Conservation (phyloP, 495 filamentous ascomycete genomes). For the Penicillium samsonianum region DNA sequence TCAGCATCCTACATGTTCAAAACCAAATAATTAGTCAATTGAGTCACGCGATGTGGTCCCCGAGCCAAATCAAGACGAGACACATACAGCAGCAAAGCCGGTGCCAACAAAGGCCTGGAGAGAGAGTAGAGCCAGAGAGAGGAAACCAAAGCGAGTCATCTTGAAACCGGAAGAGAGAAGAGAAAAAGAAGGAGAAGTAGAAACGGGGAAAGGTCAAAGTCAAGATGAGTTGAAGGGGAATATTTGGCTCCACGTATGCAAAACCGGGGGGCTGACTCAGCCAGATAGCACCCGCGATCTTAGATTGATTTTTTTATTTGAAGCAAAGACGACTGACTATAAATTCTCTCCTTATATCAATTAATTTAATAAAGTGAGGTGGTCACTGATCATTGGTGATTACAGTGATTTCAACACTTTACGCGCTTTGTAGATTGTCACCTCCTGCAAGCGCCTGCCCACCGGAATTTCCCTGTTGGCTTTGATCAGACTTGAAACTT, state of each 20-base stretch:
- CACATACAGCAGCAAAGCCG: constrained; percentile 62
- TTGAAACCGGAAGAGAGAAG: constrained; percentile 34
- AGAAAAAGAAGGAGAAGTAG: constrained; percentile 20
- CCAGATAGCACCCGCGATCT: constrained; percentile 12
- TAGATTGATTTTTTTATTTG: constrained; percentile 16
- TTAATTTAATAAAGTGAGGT: constrained; percentile 10
- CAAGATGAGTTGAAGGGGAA: constrained; percentile 13
- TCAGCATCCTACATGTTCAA: constrained; percentile 42
- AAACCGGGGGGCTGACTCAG: constrained; percentile 13
- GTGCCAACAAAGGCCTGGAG: constrained; percentile 66
- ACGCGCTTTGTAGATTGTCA: constrained; percentile 11
- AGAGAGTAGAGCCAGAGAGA: constrained; percentile 68
- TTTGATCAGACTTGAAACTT: constrained; percentile 11
- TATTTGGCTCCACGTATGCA: constrained; percentile 26
- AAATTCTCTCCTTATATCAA: constrained; percentile 4
- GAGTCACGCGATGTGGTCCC: constrained; percentile 9
- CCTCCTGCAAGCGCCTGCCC: constrained; percentile 13
- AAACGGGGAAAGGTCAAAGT: constrained; percentile 9
- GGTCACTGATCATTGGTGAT: constrained; percentile 6
- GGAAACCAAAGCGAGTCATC: constrained; percentile 74
- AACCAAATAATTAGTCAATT: constrained; percentile 26
- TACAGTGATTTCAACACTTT: neutral
- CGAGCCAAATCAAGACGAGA: constrained; percentile 7
- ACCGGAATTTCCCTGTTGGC: constrained; percentile 6
- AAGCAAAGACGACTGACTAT: constrained; percentile 7